These are phyloP conservation scores for Niebla homalea DNA, from an alignment of 495 filamentous ascomycete genomes.

Conservation along the genomic window DNA sequence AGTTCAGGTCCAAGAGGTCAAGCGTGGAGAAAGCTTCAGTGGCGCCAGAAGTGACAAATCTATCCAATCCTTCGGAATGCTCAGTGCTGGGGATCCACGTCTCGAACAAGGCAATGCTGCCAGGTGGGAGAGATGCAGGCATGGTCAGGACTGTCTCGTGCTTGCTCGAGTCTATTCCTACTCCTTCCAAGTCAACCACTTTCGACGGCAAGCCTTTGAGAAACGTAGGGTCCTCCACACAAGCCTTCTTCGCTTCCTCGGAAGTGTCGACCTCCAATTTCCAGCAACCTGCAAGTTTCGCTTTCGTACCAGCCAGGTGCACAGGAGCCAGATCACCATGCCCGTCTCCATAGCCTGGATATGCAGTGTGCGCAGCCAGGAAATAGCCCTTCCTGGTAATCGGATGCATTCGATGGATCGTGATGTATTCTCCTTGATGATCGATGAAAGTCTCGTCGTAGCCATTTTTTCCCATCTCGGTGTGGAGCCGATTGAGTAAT, in stretches of 20 bases:
- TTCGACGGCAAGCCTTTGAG: slow-evolving; percentile 71
- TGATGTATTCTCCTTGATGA: slow-evolving; percentile 90
- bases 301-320: slow-evolving; percentile 57
- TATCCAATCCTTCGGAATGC: slow-evolving; percentile 65
- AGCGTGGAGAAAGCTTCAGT: slow-evolving; percentile 63
- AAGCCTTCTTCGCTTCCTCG: slow-evolving; percentile 48
- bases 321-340: slow-evolving; percentile 65
- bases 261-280: slow-evolving; percentile 66
- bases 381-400: slow-evolving; percentile 84
- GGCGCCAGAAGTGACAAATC: slow-evolving; percentile 68
- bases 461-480: slow-evolving; percentile 80
- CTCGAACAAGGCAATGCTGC: slow-evolving; percentile 88
- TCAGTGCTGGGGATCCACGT: slow-evolving; percentile 84
- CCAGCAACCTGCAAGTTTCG: slow-evolving; percentile 78
- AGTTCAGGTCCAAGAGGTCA: slow-evolving; percentile 74
- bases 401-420: slow-evolving; percentile 88
- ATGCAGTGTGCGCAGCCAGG: slow-evolving; percentile 88
- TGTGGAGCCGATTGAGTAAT: slow-evolving; percentile 83
- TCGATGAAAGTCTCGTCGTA: slow-evolving; percentile 95
- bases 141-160: slow-evolving; percentile 68
- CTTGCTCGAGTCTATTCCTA: slow-evolving; percentile 49
- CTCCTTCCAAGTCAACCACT: slow-evolving; percentile 57
- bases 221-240: slow-evolving; percentile 51
- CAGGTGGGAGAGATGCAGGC: slow-evolving; percentile 72
- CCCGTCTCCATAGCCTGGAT: slow-evolving; percentile 71